A percentile compares a stretch with the other conserved stretches of the same genome.
Conservation (phyloP, 768 basidiomycete genomes). For the Saitozyma sp. region DNA sequence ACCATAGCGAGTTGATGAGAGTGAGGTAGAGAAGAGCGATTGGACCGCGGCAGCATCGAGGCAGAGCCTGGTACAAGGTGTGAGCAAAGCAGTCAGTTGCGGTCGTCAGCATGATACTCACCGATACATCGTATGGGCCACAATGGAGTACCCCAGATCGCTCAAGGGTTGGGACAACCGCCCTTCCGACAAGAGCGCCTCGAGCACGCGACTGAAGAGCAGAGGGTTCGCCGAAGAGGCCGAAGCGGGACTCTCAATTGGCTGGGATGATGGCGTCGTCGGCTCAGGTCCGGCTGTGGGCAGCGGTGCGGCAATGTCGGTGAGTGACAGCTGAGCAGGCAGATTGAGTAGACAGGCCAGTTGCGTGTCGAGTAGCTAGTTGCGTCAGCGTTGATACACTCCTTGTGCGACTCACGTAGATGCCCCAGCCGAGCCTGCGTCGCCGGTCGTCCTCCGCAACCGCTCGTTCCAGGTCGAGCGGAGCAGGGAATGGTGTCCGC, state of each 20-base stretch:
- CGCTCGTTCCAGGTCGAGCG: conserved; percentile 1
- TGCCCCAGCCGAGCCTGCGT: conserved; percentile 13
- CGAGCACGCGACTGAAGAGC: conserved; percentile 5
- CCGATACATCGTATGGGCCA: conserved; percentile 13
- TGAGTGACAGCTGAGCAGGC: conserved; percentile 13
- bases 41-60: conserved; percentile 8
- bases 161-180: neutral
- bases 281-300: conserved; percentile 4
- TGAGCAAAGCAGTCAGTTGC: neutral
- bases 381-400: neutral
- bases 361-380: conserved; percentile 14
- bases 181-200: conserved; percentile 7
- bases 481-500: neutral
- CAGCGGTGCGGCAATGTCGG: conserved; percentile 9
- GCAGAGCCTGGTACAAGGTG: conserved; percentile 4
- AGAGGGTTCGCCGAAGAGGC: too few relatives aligned
- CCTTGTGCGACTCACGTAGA: conserved; percentile 6
- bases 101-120: conserved; percentile 1
- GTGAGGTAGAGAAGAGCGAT: neutral
- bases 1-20: neutral
- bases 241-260: too few relatives aligned
- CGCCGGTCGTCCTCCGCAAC: conserved; percentile 12
- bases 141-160: conserved; percentile 11
- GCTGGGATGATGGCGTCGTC: neutral
- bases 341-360: conserved; percentile 17